phyloP scores from a whole-genome alignment of 1,284 basidiomycete species.

The Athelia psychrophila region DNA sequence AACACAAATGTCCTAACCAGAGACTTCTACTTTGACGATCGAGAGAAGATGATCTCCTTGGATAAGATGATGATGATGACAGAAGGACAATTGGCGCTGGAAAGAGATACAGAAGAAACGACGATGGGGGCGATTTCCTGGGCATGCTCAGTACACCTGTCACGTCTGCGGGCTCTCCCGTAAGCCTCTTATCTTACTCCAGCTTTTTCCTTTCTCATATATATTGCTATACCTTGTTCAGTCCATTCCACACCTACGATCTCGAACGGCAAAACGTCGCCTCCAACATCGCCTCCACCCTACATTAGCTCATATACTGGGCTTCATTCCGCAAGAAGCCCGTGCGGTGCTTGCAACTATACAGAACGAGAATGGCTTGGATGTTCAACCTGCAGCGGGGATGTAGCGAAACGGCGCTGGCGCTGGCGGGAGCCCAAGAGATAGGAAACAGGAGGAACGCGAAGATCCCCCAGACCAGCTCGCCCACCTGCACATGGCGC shows the following conservation, averaged over 20 bases:
- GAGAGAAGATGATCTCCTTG: conserved; percentile 40
- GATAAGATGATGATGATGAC: too few relatives aligned
- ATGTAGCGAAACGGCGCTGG: conserved; percentile 50
- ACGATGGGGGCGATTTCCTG: conserved; percentile 65
- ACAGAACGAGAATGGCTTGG: conserved; percentile 46
- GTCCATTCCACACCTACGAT: conserved; percentile 3
- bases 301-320: conserved; percentile 96
- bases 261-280: conserved; percentile 14
- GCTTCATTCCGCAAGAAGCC: conserved; percentile 80
- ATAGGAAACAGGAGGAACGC: not conserved
- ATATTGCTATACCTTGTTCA: too few relatives aligned
- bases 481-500: conserved; percentile 7
- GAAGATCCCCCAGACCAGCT: conserved; percentile 14
- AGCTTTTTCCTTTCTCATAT: conserved; percentile 4
- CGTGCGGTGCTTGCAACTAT: conserved; percentile 73
- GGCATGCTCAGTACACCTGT: conserved; percentile 56
- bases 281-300: conserved; percentile 73
- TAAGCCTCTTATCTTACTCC: conserved; percentile 2
- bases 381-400: conserved; percentile 82
- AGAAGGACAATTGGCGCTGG: conserved; percentile 18
- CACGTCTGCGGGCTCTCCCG: conserved; percentile 21
- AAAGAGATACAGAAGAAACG: conserved; percentile 36
- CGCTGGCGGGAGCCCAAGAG: conserved; percentile 2
- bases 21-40: conserved; percentile 68
- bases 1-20: conserved; percentile 14